Evolutionary conservation across 495 filamentous ascomycete species (phyloP).

Genomic region (Ascobolus immersus): DNA sequence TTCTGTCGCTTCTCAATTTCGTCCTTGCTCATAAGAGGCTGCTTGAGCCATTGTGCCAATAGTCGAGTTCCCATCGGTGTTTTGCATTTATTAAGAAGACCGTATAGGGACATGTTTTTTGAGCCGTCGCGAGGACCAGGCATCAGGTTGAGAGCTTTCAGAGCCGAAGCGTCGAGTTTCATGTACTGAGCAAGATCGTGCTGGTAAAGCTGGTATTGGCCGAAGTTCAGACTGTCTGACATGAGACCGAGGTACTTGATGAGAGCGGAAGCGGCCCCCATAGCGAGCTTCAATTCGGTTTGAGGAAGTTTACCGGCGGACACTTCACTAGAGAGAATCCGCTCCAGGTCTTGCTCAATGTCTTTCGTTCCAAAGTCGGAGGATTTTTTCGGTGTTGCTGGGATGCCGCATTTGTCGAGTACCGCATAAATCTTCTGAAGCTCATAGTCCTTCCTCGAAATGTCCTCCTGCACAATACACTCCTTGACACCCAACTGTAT

Average conservation of each 20-base stretch:
- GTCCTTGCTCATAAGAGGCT: slow-evolving; percentile 73
- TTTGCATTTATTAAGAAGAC: slow-evolving; percentile 90
- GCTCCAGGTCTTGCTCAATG: slow-evolving; percentile 81
- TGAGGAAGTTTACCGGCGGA: slow-evolving; percentile 55
- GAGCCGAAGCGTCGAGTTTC: slow-evolving; percentile 87
- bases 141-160: slow-evolving; percentile 91
- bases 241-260: slow-evolving; percentile 83
- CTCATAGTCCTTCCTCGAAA: slow-evolving; percentile 63
- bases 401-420: slow-evolving; percentile 74
- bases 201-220: slow-evolving; percentile 89
- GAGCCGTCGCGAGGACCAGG: slow-evolving; percentile 79
- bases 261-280: slow-evolving; percentile 79
- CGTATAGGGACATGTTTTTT: slow-evolving; percentile 94
- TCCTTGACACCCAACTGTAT: slow-evolving; percentile 94
- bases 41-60: slow-evolving; percentile 90
- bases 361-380: slow-evolving; percentile 71
- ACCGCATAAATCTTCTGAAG: slow-evolving; percentile 66
- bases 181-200: slow-evolving; percentile 94
- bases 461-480: slow-evolving; percentile 57
- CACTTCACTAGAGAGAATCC: slow-evolving; percentile 64
- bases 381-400: slow-evolving; percentile 49
- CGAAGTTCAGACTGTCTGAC: slow-evolving; percentile 79
- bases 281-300: slow-evolving; percentile 84
- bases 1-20: slow-evolving; percentile 85
- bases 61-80: slow-evolving; percentile 78